phyloP scores from a whole-genome alignment of 2,329 filamentous ascomycete species.

The Pyrenophora tritici-repentis region DNA sequence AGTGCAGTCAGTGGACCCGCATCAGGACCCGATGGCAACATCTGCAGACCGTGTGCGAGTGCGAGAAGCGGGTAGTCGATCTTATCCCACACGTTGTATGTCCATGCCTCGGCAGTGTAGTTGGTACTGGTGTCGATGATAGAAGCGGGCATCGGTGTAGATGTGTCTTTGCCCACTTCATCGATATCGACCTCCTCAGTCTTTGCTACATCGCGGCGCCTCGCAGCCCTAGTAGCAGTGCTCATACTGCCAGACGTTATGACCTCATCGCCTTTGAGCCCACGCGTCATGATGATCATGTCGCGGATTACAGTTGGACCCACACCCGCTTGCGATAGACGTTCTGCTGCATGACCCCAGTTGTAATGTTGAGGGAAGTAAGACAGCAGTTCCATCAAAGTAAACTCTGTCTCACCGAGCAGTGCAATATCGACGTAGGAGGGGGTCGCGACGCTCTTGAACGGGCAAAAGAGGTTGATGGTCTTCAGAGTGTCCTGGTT shows the following conservation, averaged over 20 bases:
- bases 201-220: neutral
- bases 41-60: constrained; percentile 16
- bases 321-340: constrained; percentile 6
- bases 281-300: constrained; percentile 20
- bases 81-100: constrained; percentile 4
- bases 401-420: constrained; percentile 19
- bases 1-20: constrained; percentile 24
- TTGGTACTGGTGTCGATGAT: neutral
- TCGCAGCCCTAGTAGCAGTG: neutral
- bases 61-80: constrained; percentile 27
- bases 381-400: constrained; percentile 18
- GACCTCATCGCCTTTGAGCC: neutral
- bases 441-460: constrained; percentile 24
- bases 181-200: neutral
- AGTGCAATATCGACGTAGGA: constrained; percentile 18
- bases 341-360: constrained; percentile 19
- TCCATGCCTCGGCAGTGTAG: constrained; percentile 24
- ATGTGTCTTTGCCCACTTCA: neutral
- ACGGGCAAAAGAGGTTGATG: constrained; percentile 12
- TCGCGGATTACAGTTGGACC: constrained; percentile 1
- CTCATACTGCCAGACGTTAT: neutral
- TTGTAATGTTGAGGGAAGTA: constrained; percentile 25
- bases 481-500: constrained; percentile 10
- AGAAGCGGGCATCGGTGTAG: neutral
- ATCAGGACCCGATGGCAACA: constrained; percentile 18